These are phyloP conservation scores for Musa itinerans DNA, from an alignment of 176 grass and related monocot genomes.

Conservation along the genomic window DNA sequence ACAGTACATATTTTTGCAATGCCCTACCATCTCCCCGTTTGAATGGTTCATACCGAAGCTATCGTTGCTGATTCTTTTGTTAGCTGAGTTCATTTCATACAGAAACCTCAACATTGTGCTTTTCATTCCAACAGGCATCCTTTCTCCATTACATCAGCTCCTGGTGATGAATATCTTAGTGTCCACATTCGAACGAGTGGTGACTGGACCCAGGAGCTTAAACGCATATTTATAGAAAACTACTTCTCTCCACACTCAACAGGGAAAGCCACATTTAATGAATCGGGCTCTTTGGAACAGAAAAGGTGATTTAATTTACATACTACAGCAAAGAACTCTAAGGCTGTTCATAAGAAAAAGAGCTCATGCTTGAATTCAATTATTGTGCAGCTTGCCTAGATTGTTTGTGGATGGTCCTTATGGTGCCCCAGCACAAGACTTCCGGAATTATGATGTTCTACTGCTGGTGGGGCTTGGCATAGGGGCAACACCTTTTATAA, in stretches of 20 bases:
- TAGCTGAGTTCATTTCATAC: neutral
- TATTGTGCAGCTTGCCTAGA: constrained; percentile 55
- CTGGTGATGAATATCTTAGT: constrained; percentile 87
- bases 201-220: constrained; percentile 97
- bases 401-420: constrained; percentile 95
- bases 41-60: constrained; percentile 52
- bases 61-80: neutral
- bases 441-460: constrained; percentile 91
- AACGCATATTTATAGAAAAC: constrained; percentile 76
- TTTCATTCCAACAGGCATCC: constrained; percentile 57
- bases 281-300: constrained; percentile 48
- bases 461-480: constrained; percentile 91
- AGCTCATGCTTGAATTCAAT: constrained; percentile 4
- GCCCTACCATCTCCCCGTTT: constrained; percentile 81
- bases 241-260: constrained; percentile 56
- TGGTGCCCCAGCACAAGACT: constrained; percentile 86
- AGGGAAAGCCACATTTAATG: constrained; percentile 57
- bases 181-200: constrained; percentile 89
- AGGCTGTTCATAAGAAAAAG: neutral
- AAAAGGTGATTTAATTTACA: constrained; percentile 42
- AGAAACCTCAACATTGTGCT: neutral
- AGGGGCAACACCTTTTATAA: constrained; percentile 90
- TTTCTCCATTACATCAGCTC: constrained; percentile 97
- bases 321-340: neutral
- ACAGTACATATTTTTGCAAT: constrained; percentile 97